phyloP scores from a whole-genome alignment of 768 basidiomycete genomes.

The Suillus lakei region DNA sequence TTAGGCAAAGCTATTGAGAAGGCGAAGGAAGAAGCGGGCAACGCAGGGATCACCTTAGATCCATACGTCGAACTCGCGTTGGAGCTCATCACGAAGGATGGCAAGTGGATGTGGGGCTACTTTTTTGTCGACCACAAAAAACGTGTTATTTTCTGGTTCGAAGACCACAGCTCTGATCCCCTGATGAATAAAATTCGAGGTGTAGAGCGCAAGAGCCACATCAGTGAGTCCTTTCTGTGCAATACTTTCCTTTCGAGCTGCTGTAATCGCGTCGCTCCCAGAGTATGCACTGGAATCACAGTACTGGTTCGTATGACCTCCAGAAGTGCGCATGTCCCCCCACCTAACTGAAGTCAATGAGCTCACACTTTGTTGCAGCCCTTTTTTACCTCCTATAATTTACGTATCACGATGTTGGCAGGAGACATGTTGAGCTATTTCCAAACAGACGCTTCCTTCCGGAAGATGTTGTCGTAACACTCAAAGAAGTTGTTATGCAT shows the following conservation, averaged over 20 bases:
- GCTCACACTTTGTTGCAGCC: neutral
- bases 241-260: neutral
- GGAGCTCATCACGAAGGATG: conserved; percentile 5
- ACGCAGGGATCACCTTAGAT: neutral
- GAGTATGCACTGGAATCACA: conserved; percentile 30
- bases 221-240: conserved; percentile 38
- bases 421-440: conserved; percentile 10
- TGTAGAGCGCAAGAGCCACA: conserved; percentile 40
- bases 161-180: conserved; percentile 40
- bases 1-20: neutral
- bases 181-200: conserved; percentile 41
- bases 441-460: conserved; percentile 27
- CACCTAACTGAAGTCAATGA: neutral
- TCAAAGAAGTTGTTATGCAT: conserved; percentile 12
- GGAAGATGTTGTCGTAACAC: neutral
- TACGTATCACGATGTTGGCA: neutral
- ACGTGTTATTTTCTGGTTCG: conserved; percentile 52
- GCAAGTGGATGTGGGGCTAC: conserved; percentile 30
- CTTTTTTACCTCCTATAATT: neutral
- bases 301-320: conserved; percentile 27
- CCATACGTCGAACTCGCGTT: conserved; percentile 8
- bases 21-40: neutral
- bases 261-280: conserved; percentile 1
- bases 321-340: neutral
- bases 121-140: conserved; percentile 50